phyloP scores from a whole-genome alignment of 331 rosid species.

The Quercus phellos region DNA sequence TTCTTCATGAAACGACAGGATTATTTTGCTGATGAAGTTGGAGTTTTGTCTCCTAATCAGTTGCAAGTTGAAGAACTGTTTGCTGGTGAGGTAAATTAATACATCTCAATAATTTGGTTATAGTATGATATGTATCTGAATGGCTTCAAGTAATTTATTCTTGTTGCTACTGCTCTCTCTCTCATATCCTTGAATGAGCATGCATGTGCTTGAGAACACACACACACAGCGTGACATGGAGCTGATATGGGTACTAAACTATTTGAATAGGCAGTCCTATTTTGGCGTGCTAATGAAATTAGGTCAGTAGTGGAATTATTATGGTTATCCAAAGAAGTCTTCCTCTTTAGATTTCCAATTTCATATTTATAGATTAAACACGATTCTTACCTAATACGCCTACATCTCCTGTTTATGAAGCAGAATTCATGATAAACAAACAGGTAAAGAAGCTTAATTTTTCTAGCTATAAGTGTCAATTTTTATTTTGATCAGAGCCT shows the following conservation, averaged over 20 bases:
- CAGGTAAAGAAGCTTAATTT: background rate
- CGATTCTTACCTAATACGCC: background rate
- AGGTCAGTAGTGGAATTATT: background rate
- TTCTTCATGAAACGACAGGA: slow-evolving; percentile 39
- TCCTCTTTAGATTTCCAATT: background rate
- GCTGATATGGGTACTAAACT: background rate
- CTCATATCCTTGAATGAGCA: background rate
- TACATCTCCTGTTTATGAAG: background rate
- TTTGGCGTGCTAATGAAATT: background rate
- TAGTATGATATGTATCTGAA: slow-evolving; percentile 12
- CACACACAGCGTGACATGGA: background rate
- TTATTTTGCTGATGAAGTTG: slow-evolving; percentile 86
- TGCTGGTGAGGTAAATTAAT: slow-evolving; percentile 79
- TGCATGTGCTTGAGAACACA: background rate
- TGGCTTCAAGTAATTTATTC: slow-evolving; percentile 3
- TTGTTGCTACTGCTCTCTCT: slow-evolving; percentile 4
- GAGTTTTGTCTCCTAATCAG: slow-evolving; percentile 89
- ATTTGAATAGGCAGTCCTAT: background rate
- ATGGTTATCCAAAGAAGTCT: background rate
- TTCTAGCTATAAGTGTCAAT: too few species aligned
- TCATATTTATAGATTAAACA: background rate
- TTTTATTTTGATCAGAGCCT: too few species aligned
- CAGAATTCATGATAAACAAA: background rate
- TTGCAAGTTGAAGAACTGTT: slow-evolving; percentile 61
- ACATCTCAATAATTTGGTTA: slow-evolving; percentile 11